Base-by-base conservation (phyloP, 2,329 filamentous ascomycete genomes). In the Cladophialophora psammophila region DNA sequence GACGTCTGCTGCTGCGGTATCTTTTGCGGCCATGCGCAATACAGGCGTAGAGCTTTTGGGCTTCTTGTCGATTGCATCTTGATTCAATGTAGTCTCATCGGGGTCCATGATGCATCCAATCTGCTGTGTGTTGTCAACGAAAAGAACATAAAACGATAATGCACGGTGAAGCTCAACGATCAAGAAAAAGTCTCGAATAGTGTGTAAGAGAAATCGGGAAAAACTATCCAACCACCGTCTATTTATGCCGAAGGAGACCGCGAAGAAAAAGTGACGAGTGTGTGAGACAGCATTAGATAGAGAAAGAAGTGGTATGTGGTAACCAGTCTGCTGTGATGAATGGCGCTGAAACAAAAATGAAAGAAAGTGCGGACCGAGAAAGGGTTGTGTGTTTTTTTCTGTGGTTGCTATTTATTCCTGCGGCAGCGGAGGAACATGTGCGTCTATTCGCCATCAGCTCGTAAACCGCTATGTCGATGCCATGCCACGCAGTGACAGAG, bases 31-130 rank as follows among this genome's bases (percentile, higher is more conserved):
- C 68, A 70, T 70, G 31, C 53, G 60, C 55, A 68, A 15, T 40
- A 65, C 65, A 52, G 65, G 66, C 18, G 65, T 68, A 26, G 63
- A 42, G 26, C 63, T 68, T 10, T 61, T 20, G 10, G 35, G 7
- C 38, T 34, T 38, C 18, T 32, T 57, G 35, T 50, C 58, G 31
- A 54, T 48, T 10, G 58, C 52, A 59, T 60, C 61, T 38, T 50
- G 53, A 18, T 42, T 48, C 36, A 70, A 34, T 34, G 52, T 40
- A 15, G 64, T 64, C 40, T 58, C 32, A 52, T 68, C 66, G 15
- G 66, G 63, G 50, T 70, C 68, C 66, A 70, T 70, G 35, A 34
- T 31, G 26, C 31, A 15, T 55, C 5, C 32, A 9, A 3, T 5
- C 12, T 50, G 18, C 4, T 13, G 3, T 26, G 4, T 31, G 18